Evolutionary conservation across 2,329 filamentous ascomycete genomes (phyloP), one percentile per base, ranked within the genome.

Genomic region (Dactylonectria macrodidyma): DNA sequence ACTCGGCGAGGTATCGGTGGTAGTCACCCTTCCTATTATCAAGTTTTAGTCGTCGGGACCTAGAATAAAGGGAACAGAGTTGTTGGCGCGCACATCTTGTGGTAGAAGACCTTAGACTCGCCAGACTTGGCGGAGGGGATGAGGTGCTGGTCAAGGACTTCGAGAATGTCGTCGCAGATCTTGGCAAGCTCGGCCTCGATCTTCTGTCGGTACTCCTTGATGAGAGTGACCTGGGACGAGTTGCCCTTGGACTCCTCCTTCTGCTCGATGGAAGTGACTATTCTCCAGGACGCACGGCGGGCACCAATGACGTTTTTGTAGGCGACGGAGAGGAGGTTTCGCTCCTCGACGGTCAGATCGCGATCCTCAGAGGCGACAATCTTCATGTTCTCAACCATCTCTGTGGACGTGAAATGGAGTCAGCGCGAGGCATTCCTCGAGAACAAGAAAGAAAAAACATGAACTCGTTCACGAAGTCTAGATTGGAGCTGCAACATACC

Each of bases 381-480:
- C 94, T 98, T 98, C 96, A 98, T 98, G 89, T 95, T 98, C 82
- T 92, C 95, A 79, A 98, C 95, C 96, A 98, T 98, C 88, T 98
- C 96, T 66, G 36, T 34, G 22, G 16, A 62, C 98, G 93, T 64
- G 60, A 54, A 67, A 55, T 41, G 34, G 52, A 12, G 73, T 80
- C 71, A 79, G 78, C 75, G 70, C 70, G 48, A 67, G 51, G 34
- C 12, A 50, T 56, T 8, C 59, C 67, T 50, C 56, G 59, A 66
- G 10, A 69, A 54, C 34, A 52, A 44, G 34, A 33, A 33, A 19
- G 30, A 11, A 7, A 30, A 30, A 7, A 30, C 26, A 30, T 7
- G 22, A 4, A 33, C 19, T 19, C 12, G 19, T 30, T 48, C 34
- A 51, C 51, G 46, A 61, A 30, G 41, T 55, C 36, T 34, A 30